Evolutionary conservation across 2,329 filamentous ascomycete genomes (phyloP), one percentile per base, ranked within the genome.

Genomic region (Colletotrichum agaves): DNA sequence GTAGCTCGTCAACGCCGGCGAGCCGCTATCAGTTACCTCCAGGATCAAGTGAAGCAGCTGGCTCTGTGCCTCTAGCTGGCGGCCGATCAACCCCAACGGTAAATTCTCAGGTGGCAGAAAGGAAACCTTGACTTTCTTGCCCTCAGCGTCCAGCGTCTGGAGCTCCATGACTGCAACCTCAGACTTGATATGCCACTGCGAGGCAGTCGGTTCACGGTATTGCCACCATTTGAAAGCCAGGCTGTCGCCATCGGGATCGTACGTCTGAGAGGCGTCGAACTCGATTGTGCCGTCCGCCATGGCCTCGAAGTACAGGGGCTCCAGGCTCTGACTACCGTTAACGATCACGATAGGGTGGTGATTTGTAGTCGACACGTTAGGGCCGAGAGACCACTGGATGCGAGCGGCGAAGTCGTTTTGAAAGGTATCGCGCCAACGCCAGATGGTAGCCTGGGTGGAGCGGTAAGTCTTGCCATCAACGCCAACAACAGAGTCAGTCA

Each of bases 201-300:
- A 71, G 2, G 75, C 73, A 61, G 68, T 74, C 0, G 77, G 74
- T 49, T 79, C 78, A 7, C 69, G 71, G 72, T 87, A 86, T 27
- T 86, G 83, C 74, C 79, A 84, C 84, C 84, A 86, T 58, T 79
- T 80, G 75, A 83, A 86, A 3, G 75, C 78, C 23, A 86, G 71
- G 7, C 75, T 67, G 49, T 79, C 78, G 0, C 74, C 75, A 64
- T 86, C 82, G 0, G 83, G 82, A 71, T 85, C 83, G 65, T 83
- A 84, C 0, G 81, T 82, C 31, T 73, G 73, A 0, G 78, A 78
- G 0, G 83, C 83, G 61, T 86, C 82, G 0, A 87, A 74, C 0
- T 70, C 76, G 11, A 85, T 72, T 0, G 73, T 77, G 2, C 75
- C 72, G 1, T 78, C 79, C 2, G 81, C 79, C 63, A 80, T 77